These are phyloP conservation scores for Saccharomycopsis sp. DNA, from an alignment of 805 yeast species.

Conservation along the genomic window DNA sequence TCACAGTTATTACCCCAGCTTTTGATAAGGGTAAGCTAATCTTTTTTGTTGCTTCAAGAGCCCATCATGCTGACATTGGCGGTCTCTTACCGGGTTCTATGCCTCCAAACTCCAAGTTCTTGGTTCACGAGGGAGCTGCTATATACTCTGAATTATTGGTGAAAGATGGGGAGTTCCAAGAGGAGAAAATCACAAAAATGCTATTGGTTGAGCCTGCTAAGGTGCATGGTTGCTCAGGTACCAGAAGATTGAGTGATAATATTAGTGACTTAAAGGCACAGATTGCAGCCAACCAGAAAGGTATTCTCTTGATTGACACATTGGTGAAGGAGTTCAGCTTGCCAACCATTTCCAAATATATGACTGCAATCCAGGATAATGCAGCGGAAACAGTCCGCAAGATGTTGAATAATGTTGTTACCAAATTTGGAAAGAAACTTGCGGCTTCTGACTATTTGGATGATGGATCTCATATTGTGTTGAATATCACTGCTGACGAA, in stretches of 20 bases:
- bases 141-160: constrained; percentile 75
- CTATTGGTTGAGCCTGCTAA: constrained; percentile 70
- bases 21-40: constrained; percentile 54
- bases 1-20: constrained; percentile 89
- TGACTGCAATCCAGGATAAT: constrained; percentile 76
- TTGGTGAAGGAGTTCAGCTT: constrained; percentile 59
- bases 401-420: constrained; percentile 40
- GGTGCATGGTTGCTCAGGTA: constrained; percentile 83
- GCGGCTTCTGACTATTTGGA: constrained; percentile 65
- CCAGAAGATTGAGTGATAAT: constrained; percentile 77
- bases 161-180: constrained; percentile 65
- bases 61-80: constrained; percentile 96
- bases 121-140: constrained; percentile 89
- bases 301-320: constrained; percentile 56
- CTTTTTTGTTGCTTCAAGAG: constrained; percentile 89
- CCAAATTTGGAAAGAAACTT: constrained; percentile 36
- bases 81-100: constrained; percentile 88
- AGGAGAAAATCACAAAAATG: constrained; percentile 53
- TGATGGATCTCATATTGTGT: constrained; percentile 66
- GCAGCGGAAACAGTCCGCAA: constrained; percentile 67
- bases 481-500: constrained; percentile 44
- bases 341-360: constrained; percentile 57
- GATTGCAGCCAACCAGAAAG: constrained; percentile 83
- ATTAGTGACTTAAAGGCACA: constrained; percentile 81
- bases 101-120: constrained; percentile 84